These are phyloP conservation scores for Catunica adiposa DNA, from an alignment of 2,329 filamentous ascomycete genomes.

Conservation along the genomic window DNA sequence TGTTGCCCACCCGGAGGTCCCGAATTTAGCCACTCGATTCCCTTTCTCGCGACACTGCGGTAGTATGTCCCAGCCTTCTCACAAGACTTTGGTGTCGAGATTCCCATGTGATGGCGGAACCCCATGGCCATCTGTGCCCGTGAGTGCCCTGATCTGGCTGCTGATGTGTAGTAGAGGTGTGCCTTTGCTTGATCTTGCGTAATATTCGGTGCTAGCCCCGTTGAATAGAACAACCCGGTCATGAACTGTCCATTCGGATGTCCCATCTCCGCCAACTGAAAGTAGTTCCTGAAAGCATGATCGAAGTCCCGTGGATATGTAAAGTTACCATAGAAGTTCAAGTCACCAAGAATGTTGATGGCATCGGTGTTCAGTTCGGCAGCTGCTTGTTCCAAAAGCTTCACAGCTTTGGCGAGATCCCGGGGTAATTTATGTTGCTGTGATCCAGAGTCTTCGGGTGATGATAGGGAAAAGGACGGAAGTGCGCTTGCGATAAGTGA, in stretches of 20 bases:
- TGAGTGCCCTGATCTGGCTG: slow-evolving; percentile 66
- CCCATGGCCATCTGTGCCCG: slow-evolving; percentile 87
- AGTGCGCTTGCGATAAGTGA: slow-evolving; percentile 2
- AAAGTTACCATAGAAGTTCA: slow-evolving; percentile 95
- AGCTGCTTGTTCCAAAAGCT: slow-evolving; percentile 35
- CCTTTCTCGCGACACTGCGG: slow-evolving; percentile 84
- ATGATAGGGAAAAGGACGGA: slow-evolving; percentile 11
- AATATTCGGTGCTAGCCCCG: slow-evolving; percentile 68
- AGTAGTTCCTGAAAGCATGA: slow-evolving; percentile 66
- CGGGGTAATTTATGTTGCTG: background rate
- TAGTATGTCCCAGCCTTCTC: slow-evolving; percentile 77
- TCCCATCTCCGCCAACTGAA: slow-evolving; percentile 57
- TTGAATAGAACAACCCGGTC: slow-evolving; percentile 90
- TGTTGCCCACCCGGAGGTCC: slow-evolving; percentile 77
- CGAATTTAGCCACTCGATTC: slow-evolving; percentile 70
- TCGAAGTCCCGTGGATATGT: slow-evolving; percentile 69
- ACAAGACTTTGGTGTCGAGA: slow-evolving; percentile 73
- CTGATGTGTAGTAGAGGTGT: slow-evolving; percentile 85
- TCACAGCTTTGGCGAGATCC: slow-evolving; percentile 28
- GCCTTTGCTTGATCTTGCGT: slow-evolving; percentile 79
- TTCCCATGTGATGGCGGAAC: slow-evolving; percentile 69
- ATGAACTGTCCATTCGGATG: slow-evolving; percentile 92
- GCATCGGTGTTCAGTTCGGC: slow-evolving; percentile 58
- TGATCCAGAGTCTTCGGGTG: slow-evolving; percentile 4
- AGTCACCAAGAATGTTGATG: slow-evolving; percentile 73